These are phyloP conservation scores for Fusarium guadeloupense DNA, from an alignment of 2,329 filamentous ascomycete species.

Conservation along the genomic window DNA sequence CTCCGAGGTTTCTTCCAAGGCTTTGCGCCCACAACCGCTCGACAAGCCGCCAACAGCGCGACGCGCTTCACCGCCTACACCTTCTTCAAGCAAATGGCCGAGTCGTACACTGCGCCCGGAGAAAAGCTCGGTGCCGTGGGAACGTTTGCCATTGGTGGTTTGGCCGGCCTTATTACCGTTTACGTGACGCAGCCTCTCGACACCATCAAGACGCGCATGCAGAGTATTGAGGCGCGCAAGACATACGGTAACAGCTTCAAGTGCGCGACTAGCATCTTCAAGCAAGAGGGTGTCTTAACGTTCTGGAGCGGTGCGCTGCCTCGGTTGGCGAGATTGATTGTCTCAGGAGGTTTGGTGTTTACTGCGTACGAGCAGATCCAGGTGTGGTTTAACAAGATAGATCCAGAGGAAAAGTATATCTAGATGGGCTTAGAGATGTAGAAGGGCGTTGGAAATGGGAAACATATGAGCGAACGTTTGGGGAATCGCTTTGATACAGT, in stretches of 20 bases:
- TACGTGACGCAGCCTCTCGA: conserved; percentile 81
- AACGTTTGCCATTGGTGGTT: conserved; percentile 89
- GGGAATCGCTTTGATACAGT: conserved; percentile 39
- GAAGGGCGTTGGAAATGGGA: conserved; percentile 24
- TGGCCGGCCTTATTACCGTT: conserved; percentile 92
- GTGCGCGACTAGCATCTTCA: conserved; percentile 85
- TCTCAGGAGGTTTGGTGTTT: conserved; percentile 97
- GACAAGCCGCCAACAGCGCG: conserved; percentile 94
- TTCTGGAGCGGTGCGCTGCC: conserved; percentile 96
- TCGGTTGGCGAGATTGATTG: conserved; percentile 80
- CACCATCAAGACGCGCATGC: conserved; percentile 97
- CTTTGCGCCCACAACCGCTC: conserved; percentile 91
- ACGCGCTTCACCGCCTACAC: conserved; percentile 92
- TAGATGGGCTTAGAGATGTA: conserved; percentile 50
- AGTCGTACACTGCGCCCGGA: conserved; percentile 90
- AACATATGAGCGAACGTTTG: conserved; percentile 7
- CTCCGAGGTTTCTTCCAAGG: conserved; percentile 95
- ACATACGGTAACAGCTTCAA: conserved; percentile 88
- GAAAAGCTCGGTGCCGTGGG: conserved; percentile 90
- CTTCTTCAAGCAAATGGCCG: conserved; percentile 87
- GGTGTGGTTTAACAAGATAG: conserved; percentile 73
- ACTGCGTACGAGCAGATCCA: conserved; percentile 98
- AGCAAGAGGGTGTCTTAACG: conserved; percentile 86
- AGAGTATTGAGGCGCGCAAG: conserved; percentile 85
- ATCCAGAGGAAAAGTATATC: conserved; percentile 86